phyloP scores from a whole-genome alignment of 441 rosid genomes.

The Raphanus hybrid region DNA sequence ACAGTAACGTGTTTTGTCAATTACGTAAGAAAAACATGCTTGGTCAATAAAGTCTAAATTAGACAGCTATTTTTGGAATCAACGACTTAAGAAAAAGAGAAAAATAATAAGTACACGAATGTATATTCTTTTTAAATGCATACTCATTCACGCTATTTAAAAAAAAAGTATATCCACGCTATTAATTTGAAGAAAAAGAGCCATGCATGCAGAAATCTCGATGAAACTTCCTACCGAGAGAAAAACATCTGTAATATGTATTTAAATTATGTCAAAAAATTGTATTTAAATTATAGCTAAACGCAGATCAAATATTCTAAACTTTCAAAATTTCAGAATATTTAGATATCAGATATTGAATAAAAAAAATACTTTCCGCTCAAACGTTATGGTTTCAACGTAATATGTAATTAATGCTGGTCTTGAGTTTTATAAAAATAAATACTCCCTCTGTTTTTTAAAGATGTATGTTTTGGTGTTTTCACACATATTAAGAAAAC shows the following conservation, averaged over 20 bases:
- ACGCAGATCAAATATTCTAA: neutral
- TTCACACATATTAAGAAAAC: too few species aligned
- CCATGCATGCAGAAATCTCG: neutral
- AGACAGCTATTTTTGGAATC: neutral
- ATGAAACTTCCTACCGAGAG: neutral
- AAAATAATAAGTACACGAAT: neutral
- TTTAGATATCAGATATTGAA: too few species aligned
- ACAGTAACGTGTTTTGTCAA: neutral
- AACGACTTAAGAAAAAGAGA: neutral
- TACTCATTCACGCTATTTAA: too few species aligned
- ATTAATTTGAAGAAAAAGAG: neutral
- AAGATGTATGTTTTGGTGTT: too few species aligned
- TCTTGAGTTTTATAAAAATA: too few species aligned
- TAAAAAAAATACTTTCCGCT: too few species aligned
- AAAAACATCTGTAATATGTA: neutral
- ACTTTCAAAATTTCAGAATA: too few species aligned
- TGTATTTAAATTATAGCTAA: neutral
- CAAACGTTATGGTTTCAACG: too few species aligned
- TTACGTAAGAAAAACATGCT: neutral
- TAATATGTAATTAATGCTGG: too few species aligned
- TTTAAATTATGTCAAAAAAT: too few species aligned
- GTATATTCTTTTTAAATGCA: neutral
- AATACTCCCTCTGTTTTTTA: too few species aligned
- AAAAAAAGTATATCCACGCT: neutral
- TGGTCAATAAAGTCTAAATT: neutral